Evolutionary conservation across 345 rosid genomes (phyloP).

Genomic region (Eucalyptus pauciflora): DNA sequence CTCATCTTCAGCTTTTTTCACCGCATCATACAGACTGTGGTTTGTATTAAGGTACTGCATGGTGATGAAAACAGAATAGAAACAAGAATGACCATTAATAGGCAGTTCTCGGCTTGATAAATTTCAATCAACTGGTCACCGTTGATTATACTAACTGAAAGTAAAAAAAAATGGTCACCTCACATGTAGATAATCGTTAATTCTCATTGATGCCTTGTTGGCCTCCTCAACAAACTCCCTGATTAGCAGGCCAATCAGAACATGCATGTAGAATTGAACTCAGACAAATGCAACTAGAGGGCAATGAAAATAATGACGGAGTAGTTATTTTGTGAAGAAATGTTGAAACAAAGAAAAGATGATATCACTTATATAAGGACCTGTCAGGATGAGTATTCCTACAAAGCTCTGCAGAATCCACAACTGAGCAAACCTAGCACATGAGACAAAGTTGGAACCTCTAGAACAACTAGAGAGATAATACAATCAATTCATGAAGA

Average conservation of each 20-base stretch:
- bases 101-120: neutral
- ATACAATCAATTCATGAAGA: neutral
- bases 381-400: slow-evolving; percentile 93
- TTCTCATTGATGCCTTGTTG: slow-evolving; percentile 68
- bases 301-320: neutral
- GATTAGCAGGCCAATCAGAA: neutral
- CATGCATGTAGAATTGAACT: neutral
- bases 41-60: slow-evolving; percentile 78
- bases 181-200: slow-evolving; percentile 98
- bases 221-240: slow-evolving; percentile 94
- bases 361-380: slow-evolving; percentile 9
- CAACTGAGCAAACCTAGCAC: slow-evolving; percentile 74
- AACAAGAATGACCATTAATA: neutral
- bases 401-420: slow-evolving; percentile 95
- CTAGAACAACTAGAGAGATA: neutral
- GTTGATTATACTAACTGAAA: neutral
- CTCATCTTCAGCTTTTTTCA: slow-evolving; percentile 75
- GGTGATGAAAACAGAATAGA: neutral
- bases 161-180: slow-evolving; percentile 63
- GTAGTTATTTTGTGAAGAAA: neutral
- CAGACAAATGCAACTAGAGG: neutral
- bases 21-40: slow-evolving; percentile 64
- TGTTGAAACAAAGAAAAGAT: neutral
- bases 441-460: neutral
- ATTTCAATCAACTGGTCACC: neutral